Evolutionary conservation across 805 yeast genomes (phyloP).

Genomic region (Sungouiella thailandica): DNA sequence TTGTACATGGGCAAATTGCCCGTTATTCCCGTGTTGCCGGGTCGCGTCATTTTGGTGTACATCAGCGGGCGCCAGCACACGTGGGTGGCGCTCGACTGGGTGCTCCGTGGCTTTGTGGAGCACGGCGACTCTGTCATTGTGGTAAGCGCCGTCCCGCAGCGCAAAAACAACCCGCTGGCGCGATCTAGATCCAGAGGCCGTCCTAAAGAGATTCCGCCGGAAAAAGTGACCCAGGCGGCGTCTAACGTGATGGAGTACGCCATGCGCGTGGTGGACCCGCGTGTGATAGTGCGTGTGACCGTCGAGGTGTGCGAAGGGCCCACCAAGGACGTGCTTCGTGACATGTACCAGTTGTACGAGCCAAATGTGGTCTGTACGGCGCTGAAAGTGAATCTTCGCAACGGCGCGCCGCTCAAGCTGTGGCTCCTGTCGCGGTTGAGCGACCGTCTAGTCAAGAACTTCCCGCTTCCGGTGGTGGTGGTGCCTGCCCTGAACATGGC

Average conservation of each 20-base stretch:
- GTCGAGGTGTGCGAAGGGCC: slow-evolving; percentile 60
- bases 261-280: slow-evolving; percentile 41
- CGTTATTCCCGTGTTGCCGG: slow-evolving; percentile 39
- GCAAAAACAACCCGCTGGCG: slow-evolving; percentile 20
- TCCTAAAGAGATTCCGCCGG: slow-evolving; percentile 45
- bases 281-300: slow-evolving; percentile 44
- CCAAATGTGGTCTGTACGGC: slow-evolving; percentile 57
- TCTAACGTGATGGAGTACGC: slow-evolving; percentile 50
- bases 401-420: slow-evolving; percentile 49
- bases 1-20: slow-evolving; percentile 37
- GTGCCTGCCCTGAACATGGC: slow-evolving; percentile 59
- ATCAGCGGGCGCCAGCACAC: slow-evolving; percentile 70
- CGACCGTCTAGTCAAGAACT: slow-evolving; percentile 59
- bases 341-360: slow-evolving; percentile 55
- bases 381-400: slow-evolving; percentile 41
- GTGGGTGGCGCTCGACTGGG: slow-evolving; percentile 80
- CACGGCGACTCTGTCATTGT: slow-evolving; percentile 66
- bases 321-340: slow-evolving; percentile 52
- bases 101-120: slow-evolving; percentile 47
- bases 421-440: slow-evolving; percentile 61
- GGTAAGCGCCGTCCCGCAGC: slow-evolving; percentile 44
- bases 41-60: slow-evolving; percentile 56
- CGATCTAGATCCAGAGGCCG: slow-evolving; percentile 32
- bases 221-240: slow-evolving; percentile 41
- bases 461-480: slow-evolving; percentile 61